phyloP scores from a whole-genome alignment of 1,284 basidiomycete species.

The Irpex sp. region DNA sequence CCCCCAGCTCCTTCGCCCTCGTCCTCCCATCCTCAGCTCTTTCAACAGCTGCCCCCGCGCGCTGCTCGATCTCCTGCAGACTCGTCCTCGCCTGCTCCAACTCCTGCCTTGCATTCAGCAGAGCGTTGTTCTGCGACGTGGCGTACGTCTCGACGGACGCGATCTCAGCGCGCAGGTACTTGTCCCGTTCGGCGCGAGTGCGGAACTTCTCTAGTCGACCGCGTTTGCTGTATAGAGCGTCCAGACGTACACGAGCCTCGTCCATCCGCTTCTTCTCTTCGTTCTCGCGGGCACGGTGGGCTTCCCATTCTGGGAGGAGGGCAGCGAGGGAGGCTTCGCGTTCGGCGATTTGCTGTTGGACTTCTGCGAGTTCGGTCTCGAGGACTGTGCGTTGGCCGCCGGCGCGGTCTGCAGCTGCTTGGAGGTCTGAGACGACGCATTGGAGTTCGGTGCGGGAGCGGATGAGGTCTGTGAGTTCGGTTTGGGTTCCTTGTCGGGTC shows the following conservation, averaged over 20 bases:
- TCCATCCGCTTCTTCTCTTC: conserved; percentile 72
- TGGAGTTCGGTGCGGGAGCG: conserved; percentile 76
- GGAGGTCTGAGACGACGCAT: conserved; percentile 79
- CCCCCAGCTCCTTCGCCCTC: conserved; percentile 61
- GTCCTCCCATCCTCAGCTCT: conserved; percentile 77
- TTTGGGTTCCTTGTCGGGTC: conserved; percentile 66
- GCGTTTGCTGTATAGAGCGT: conserved; percentile 81
- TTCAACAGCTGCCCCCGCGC: conserved; percentile 56
- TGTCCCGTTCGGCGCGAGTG: conserved; percentile 79
- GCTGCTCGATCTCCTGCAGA: conserved; percentile 52
- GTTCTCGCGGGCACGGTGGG: conserved; percentile 49
- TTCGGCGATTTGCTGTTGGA: conserved; percentile 56
- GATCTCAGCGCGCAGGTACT: conserved; percentile 72
- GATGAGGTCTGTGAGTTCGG: conserved; percentile 76
- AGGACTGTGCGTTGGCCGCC: conserved; percentile 63
- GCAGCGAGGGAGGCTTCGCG: conserved; percentile 61
- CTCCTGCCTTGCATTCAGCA: conserved; percentile 45
- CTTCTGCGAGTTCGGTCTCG: conserved; percentile 55
- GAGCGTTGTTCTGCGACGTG: conserved; percentile 41
- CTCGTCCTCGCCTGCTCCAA: conserved; percentile 39
- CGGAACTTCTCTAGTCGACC: conserved; percentile 82
- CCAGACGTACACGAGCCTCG: conserved; percentile 62
- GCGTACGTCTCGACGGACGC: conserved; percentile 57
- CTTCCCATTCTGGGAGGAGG: conserved; percentile 64
- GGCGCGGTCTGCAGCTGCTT: conserved; percentile 52